Conservation (phyloP, 2,329 filamentous ascomycete species). For the Calonectria pteridis region DNA sequence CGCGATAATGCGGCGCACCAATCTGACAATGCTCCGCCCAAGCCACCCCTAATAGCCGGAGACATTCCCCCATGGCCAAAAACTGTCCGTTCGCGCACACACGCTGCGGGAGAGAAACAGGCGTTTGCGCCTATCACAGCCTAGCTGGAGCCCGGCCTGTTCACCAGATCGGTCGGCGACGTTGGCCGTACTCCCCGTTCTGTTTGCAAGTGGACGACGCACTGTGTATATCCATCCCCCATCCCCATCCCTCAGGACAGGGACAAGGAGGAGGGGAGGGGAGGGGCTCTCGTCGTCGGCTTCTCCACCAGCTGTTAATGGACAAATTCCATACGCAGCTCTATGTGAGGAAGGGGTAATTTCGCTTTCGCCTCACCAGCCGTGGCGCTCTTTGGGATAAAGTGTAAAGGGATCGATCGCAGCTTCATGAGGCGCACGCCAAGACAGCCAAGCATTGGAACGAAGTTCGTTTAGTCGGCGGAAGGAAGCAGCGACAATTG, state of each 20-base stretch:
- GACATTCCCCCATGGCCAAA: not conserved
- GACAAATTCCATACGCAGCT: not conserved
- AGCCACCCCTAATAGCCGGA: not conserved
- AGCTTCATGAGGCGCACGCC: constrained; percentile 5
- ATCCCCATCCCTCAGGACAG: not conserved
- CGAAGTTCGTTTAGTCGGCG: not conserved
- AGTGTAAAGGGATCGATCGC: constrained; percentile 5
- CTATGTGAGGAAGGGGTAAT: not conserved
- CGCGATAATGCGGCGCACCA: not conserved
- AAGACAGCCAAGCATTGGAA: constrained; percentile 5
- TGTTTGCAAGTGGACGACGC: not conserved
- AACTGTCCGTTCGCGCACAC: not conserved
- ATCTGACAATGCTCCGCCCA: not conserved
- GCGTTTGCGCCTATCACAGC: not conserved
- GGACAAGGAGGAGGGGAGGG: not conserved
- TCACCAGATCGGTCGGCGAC: not conserved
- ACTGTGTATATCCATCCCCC: not conserved
- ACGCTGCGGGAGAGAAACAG: not conserved
- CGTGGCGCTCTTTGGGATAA: not conserved
- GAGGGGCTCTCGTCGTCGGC: not conserved
- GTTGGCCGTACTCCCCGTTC: constrained; percentile 1
- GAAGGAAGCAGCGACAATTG: not conserved
- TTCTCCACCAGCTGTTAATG: constrained; percentile 4
- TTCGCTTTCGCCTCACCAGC: constrained; percentile 4
- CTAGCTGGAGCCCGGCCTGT: not conserved